phyloP scores from a whole-genome alignment of 306 rosid species.

The Castanea crenata region DNA sequence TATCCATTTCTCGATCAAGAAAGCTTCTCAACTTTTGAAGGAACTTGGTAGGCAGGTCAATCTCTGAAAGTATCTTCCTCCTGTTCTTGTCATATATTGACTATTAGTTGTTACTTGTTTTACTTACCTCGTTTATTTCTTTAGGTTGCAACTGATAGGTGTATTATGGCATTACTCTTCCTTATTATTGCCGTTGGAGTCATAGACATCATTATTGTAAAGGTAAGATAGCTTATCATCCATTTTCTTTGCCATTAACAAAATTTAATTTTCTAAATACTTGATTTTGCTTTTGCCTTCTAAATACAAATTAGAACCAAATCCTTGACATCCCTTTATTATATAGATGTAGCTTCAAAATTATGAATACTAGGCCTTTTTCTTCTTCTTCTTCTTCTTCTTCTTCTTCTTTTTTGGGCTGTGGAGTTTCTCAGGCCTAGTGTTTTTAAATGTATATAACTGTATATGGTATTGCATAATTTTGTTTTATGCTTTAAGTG shows the following conservation, averaged over 20 bases:
- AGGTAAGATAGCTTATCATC: constrained; percentile 40
- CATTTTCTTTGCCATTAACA: background rate
- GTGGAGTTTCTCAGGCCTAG: background rate
- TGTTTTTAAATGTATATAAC: background rate
- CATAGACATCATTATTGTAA: constrained; percentile 74
- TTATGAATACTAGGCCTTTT: background rate
- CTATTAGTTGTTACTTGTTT: background rate
- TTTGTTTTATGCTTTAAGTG: background rate
- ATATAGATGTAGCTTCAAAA: background rate
- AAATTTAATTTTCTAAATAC: background rate
- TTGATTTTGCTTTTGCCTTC: background rate
- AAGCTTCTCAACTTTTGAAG: constrained; percentile 87
- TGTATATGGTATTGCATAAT: background rate
- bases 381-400: background rate
- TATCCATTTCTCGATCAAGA: constrained; percentile 90
- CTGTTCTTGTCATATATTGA: constrained; percentile 16
- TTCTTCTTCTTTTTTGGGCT: too few species aligned
- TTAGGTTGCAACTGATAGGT: constrained; percentile 91
- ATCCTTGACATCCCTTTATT: background rate
- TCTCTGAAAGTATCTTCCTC: constrained; percentile 47
- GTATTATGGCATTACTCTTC: constrained; percentile 77
- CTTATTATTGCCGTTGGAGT: constrained; percentile 73
- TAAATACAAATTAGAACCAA: background rate
- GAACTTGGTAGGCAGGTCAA: constrained; percentile 98
- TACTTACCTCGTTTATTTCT: constrained; percentile 9